Evolutionary conservation across 305 asterid species (phyloP), one percentile per base, ranked within the genome.

Genomic region (Fraxinus nigra): DNA sequence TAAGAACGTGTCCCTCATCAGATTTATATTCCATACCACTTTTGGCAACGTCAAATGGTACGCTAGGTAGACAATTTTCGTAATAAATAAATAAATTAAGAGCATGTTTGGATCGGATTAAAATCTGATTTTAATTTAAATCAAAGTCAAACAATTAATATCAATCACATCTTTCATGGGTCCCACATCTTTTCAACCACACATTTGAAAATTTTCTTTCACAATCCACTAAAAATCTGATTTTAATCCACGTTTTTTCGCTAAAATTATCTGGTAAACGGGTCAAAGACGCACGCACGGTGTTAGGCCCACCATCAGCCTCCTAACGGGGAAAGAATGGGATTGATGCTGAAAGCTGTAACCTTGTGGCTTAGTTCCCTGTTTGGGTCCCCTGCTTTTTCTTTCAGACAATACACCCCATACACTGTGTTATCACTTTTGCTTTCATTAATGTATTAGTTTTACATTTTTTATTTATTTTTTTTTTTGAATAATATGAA

Each of bases 231-330:
- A 24, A 24, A 24, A 24, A 24, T 24, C 26, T 24, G 26, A 24
- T 24, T 24, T 24, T 24, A 24, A 24, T 24, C 26, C 26, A 24
- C 26, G 26, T 46, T 46, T 46, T 46, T 46, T 46, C 14, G 18
- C 56, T 46, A 46, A 46, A 46, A 46, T 46, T 46, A 13, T 48
- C 7, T 48, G 5, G 14, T 48, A 14, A 54, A 54, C 63, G 78
- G 79, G 83, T 81, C 63, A 85, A 82, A 79, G 6, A 82, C 83
- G 83, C 76, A 67, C 76, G 63, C 63, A 54, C 24, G 63, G 63
- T 54, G 63, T 79, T 33, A 82, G 87, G 9, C 85, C 87, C 87
- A 75, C 84, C 63, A 35, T 30, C 75, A 72, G 84, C 85, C 84
- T 67, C 72, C 77, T 22, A 61, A 56, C 24, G 14, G 48, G 78